Conservation (phyloP, 208 protist species). For the Acanthamoeba divionensis region DNA sequence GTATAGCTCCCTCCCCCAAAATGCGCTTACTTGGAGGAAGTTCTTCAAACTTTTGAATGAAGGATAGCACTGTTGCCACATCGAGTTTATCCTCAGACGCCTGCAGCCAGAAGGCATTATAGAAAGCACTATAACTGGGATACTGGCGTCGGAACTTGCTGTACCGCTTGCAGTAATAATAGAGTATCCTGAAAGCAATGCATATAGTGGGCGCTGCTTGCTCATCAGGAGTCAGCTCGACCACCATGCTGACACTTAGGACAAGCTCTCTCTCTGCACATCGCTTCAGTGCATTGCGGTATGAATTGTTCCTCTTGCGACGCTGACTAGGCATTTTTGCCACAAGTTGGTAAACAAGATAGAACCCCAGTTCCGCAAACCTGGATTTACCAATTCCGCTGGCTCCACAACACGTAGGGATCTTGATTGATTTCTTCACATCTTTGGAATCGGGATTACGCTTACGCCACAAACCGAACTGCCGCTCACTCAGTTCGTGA, state of each 20-base stretch:
- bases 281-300: background rate
- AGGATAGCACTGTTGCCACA: too few species aligned
- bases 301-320: background rate
- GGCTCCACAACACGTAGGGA: background rate
- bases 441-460: background rate
- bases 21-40: too few species aligned
- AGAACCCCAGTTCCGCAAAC: background rate
- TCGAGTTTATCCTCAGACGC: background rate
- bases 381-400: background rate
- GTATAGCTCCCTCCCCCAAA: background rate
- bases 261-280: background rate
- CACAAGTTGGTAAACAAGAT: constrained; percentile 28
- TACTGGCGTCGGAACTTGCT: background rate
- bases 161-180: constrained; percentile 6
- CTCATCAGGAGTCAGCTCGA: background rate
- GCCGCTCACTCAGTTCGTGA: background rate
- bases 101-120: background rate
- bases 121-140: constrained; percentile 24
- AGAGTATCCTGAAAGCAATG: background rate
- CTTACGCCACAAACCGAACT: background rate
- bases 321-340: background rate
- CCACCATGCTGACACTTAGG: background rate
- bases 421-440: background rate
- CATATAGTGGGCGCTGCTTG: background rate
- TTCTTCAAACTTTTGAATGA: too few species aligned